phyloP scores from a whole-genome alignment of 768 basidiomycete species.

The Macrocybe gigantea region DNA sequence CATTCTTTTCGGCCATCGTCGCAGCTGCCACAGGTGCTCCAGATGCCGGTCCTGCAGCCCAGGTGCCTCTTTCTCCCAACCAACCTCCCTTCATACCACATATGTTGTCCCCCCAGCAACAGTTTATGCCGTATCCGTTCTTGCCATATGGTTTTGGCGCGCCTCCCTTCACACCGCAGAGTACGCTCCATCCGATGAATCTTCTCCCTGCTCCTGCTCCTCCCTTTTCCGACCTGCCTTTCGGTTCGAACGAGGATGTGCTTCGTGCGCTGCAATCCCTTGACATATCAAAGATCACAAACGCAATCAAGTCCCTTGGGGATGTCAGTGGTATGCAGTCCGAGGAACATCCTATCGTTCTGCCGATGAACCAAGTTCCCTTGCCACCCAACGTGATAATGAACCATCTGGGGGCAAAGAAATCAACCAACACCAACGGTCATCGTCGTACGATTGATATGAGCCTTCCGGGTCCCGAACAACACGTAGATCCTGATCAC shows the following conservation, averaged over 20 bases:
- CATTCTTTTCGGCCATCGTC: constrained; percentile 59
- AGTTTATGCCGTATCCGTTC: constrained; percentile 23
- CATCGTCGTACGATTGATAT: constrained; percentile 36
- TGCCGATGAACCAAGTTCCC: constrained; percentile 24
- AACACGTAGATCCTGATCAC: constrained; percentile 46
- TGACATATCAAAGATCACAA: constrained; percentile 66
- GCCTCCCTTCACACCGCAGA: constrained; percentile 14
- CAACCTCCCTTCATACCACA: constrained; percentile 26
- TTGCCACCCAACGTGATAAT: constrained; percentile 38
- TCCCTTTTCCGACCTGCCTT: constrained; percentile 31
- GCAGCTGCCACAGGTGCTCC: constrained; percentile 56
- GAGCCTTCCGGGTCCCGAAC: constrained; percentile 33
- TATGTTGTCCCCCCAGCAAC: constrained; percentile 16
- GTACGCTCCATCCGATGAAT: constrained; percentile 10
- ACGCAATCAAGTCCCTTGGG: constrained; percentile 57
- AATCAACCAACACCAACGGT: constrained; percentile 15
- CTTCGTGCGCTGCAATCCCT: constrained; percentile 68
- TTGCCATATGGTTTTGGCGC: constrained; percentile 17
- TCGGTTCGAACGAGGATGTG: constrained; percentile 66
- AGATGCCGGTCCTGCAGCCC: constrained; percentile 8
- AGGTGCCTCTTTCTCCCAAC: constrained; percentile 24
- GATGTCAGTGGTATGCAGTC: constrained; percentile 47
- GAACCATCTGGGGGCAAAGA: constrained; percentile 28
- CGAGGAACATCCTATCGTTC: constrained; percentile 20
- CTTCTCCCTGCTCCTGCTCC: constrained; percentile 19